Evolutionary conservation across 495 filamentous ascomycete genomes (phyloP), one percentile per base, ranked within the genome.

Genomic region (Tetracladium setigerum): DNA sequence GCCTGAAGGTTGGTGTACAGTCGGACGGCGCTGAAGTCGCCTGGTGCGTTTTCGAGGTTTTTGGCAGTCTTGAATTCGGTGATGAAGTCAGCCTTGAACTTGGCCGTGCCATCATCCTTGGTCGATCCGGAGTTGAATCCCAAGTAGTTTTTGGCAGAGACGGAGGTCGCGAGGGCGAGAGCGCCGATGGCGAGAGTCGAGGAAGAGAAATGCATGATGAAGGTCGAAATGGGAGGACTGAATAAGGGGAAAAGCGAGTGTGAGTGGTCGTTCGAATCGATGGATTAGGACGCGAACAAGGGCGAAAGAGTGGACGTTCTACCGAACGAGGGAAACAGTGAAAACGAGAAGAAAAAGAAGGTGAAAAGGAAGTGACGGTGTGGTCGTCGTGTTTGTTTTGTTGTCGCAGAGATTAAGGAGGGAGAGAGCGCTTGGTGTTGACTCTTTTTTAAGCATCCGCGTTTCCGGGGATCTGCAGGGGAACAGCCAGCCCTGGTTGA

Each of bases 71-170:
- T 72, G 74, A 91, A 95, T 56, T 84, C 73, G 17, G 65, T 59
- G 61, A 83, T 70, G 67, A 80, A 94, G 63, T 90, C 81, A 19
- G 72, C 58, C 62, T 84, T 76, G 30, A 54, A 47, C 59, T 84
- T 87, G 57, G 69, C 59, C 39, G 71, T 70, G 49, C 79, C 76
- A 53, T 82, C 77, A 30, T 62, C 65, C 65, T 72, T 63, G 53
- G 71, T 76, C 24, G 74, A 64, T 56, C 84, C 87, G 55, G 87
- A 86, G 73, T 91, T 91, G 76, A 94, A 92, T 52, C 88, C 89
- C 54, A 82, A 71, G 54, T 82, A 71, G 53, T 65, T 69, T 52
- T 67, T 72, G 45, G 61, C 43, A 11, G 34, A 38, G 46, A 19
- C 39, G 10, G 46, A 24, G 24, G 36, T 33, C 13, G 17, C 14